Evolutionary conservation across 2,329 filamentous ascomycete genomes (phyloP).

Genomic region (Coniochaeta sp.): DNA sequence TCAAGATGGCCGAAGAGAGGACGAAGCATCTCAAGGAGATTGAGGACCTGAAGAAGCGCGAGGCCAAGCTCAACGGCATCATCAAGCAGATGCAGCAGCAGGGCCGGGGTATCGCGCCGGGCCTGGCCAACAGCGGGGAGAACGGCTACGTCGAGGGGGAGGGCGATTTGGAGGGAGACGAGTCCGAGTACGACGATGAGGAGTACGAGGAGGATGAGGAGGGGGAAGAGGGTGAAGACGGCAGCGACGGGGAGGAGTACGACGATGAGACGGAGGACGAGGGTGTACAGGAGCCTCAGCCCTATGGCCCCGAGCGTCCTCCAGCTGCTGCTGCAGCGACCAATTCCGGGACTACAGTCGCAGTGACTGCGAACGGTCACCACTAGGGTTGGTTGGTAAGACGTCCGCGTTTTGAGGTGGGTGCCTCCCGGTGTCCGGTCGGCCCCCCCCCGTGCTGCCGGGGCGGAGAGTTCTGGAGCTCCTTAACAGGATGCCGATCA

Average conservation of each 20-base stretch:
- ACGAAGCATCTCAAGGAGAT: conserved; percentile 67
- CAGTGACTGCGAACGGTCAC: conserved; percentile 34
- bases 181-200: conserved; percentile 60
- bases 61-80: conserved; percentile 85
- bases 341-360: conserved; percentile 7
- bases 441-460: too few relatives aligned
- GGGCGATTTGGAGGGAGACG: conserved; percentile 50
- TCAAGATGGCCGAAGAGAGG: conserved; percentile 94
- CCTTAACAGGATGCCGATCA: too few relatives aligned
- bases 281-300: conserved; percentile 29
- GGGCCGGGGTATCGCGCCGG: conserved; percentile 68
- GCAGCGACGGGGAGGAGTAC: conserved; percentile 21
- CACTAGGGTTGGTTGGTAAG: conserved; percentile 17
- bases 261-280: conserved; percentile 27
- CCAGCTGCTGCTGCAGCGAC: conserved; percentile 20
- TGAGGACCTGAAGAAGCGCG: conserved; percentile 75
- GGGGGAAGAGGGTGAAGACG: conserved; percentile 44
- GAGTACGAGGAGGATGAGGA: conserved; percentile 45
- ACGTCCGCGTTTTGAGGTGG: not conserved
- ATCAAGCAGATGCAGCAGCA: conserved; percentile 96
- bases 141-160: conserved; percentile 60
- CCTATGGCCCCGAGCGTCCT: conserved; percentile 42
- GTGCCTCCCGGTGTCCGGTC: too few relatives aligned
- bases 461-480: too few relatives aligned
- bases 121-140: conserved; percentile 43